These are phyloP conservation scores for Silene conica DNA, from an alignment of 148 eudicot species.

Conservation along the genomic window DNA sequence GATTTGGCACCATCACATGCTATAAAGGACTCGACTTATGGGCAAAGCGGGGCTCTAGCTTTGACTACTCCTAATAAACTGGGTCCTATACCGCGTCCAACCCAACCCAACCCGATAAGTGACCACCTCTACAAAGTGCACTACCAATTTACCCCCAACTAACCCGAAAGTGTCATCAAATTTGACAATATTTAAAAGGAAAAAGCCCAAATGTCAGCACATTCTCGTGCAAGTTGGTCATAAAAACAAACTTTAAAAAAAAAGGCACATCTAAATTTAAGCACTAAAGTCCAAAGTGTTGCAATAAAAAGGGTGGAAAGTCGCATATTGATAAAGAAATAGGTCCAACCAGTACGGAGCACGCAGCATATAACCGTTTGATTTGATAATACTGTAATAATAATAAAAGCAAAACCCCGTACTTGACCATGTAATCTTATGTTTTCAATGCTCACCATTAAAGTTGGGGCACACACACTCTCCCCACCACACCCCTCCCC, in stretches of 20 bases:
- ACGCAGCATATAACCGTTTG: constrained; percentile 25
- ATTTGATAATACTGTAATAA: not conserved
- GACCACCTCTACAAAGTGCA: not conserved
- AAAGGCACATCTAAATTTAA: constrained; percentile 3
- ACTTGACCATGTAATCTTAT: constrained; percentile 22
- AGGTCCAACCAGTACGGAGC: constrained; percentile 27
- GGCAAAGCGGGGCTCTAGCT: too few species aligned
- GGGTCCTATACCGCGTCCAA: too few species aligned
- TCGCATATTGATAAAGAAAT: not conserved
- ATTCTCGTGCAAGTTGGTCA: constrained; percentile 23
- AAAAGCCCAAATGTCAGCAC: not conserved
- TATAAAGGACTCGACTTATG: too few species aligned
- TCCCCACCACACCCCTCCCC: not conserved
- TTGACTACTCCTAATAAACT: too few species aligned
- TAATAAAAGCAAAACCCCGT: constrained; percentile 6
- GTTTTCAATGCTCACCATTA: constrained; percentile 29
- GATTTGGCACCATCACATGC: too few species aligned
- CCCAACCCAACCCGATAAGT: too few species aligned
- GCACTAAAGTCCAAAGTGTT: too few species aligned
- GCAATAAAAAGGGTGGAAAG: too few species aligned
- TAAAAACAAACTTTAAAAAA: constrained; percentile 6
- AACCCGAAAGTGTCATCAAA: not conserved
- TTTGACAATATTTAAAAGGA: not conserved
- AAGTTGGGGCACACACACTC: constrained; percentile 5
- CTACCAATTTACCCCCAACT: not conserved